phyloP scores from a whole-genome alignment of 179 eudicot species.

The Spinacia oleracea region DNA sequence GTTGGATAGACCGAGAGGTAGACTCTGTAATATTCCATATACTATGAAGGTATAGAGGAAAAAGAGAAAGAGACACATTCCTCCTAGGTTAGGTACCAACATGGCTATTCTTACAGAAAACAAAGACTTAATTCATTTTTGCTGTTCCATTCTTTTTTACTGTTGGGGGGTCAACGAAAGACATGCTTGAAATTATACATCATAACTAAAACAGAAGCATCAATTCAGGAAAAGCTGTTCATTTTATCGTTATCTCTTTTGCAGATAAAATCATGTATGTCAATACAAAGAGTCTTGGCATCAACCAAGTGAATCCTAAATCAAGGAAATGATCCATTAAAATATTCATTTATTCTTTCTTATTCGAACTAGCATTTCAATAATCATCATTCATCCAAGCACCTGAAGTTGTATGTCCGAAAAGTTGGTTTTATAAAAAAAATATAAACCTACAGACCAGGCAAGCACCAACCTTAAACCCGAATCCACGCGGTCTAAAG shows the following conservation, averaged over 20 bases:
- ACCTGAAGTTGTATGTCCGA: background rate
- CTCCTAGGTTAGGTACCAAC: background rate
- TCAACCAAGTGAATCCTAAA: background rate
- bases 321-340: background rate
- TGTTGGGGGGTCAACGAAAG: background rate
- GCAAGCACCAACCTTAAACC: background rate
- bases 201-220: background rate
- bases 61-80: background rate
- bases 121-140: background rate
- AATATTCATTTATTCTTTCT: background rate
- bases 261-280: background rate
- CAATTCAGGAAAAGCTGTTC: background rate
- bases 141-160: background rate
- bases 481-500: background rate
- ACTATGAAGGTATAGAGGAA: background rate
- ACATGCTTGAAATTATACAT: background rate
- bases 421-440: background rate
- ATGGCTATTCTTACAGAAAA: background rate
- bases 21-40: background rate
- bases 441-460: background rate
- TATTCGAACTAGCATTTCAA: background rate
- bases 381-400: background rate
- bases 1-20: background rate
- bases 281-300: conserved; percentile 3
- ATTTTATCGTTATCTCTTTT: background rate